Base-by-base conservation (phyloP, 768 basidiomycete species). In the Leccinum broughii region DNA sequence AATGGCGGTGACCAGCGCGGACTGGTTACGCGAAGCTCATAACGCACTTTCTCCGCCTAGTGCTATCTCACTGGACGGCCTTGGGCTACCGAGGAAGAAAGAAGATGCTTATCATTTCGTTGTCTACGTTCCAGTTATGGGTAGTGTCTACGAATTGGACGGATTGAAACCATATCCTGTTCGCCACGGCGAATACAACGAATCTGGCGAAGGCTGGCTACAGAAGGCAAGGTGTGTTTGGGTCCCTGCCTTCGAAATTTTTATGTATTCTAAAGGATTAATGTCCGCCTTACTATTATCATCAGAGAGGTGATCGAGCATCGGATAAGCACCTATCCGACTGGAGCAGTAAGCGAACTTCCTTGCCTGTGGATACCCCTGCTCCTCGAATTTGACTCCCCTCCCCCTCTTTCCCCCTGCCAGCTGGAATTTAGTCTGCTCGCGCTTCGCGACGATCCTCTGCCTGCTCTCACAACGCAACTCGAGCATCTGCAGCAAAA, bases 81-180 rank as follows among this genome's bases (percentile, higher is more conserved):
- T 93, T 24, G 87, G 85, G 24, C 78, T 90, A 22, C 84, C 83
- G 28, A 89, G 79, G 65, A 85, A 77, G 66, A 75, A 77, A 4
- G 86, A 87, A 69, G 97, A 98, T 67, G 95, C 95, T 13, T 99
- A 96, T 74, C 96, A 99, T 68, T 99, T 98, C 69, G 88, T 98
- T 46, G 89, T 96, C 11, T 99, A 98, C 72, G 77, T 96, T 52
- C 96, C 96, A 4, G 77, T 87, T 48, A 81, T 87, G 74, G 96
- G 92, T 20, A 81, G 83, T 24, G 76, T 99, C 49, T 98, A 95
- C 75, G 96, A 99, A 76, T 81, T 99, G 34, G 96, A 98, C 69
- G 96, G 96, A 11, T 77, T 99, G 64, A 92, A 94, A 71, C 76
- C 80, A 51, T 77, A 81, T 62, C 88, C 96, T 2, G 84, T 98